Conservation (phyloP, 371 early-diverging fungal genomes). For the Mucor mucedo region DNA sequence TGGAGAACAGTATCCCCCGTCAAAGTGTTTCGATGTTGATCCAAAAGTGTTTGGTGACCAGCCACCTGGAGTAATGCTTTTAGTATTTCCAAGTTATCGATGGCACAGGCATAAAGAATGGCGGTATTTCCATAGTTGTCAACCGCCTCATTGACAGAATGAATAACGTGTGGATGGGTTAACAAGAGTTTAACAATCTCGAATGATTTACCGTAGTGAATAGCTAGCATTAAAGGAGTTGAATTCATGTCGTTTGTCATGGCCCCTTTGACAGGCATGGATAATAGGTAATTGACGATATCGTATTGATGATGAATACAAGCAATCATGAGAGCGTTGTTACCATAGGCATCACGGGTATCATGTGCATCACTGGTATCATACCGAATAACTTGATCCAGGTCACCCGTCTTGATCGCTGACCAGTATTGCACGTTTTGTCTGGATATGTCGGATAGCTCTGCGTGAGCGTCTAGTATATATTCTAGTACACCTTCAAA, state of each 20-base stretch:
- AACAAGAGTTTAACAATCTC: constrained; percentile 35
- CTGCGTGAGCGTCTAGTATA: constrained; percentile 39
- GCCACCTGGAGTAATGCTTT: not conserved
- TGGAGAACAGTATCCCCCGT: constrained; percentile 37
- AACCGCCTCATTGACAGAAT: constrained; percentile 26
- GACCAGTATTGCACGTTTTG: constrained; percentile 49
- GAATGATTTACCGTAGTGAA: constrained; percentile 27
- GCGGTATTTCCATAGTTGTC: constrained; percentile 54
- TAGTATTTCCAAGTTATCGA: constrained; percentile 5
- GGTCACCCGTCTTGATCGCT: constrained; percentile 18
- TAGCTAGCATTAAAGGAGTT: constrained; percentile 54
- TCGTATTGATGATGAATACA: constrained; percentile 41
- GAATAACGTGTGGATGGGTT: constrained; percentile 6
- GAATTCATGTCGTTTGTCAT: constrained; percentile 41
- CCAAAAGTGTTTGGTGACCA: constrained; percentile 1
- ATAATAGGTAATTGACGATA: constrained; percentile 37
- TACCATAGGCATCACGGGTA: constrained; percentile 48
- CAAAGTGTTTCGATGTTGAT: constrained; percentile 9
- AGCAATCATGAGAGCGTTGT: constrained; percentile 51
- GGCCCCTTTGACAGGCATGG: constrained; percentile 7
- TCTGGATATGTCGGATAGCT: constrained; percentile 39
- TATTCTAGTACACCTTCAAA: constrained; percentile 60
- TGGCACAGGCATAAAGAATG: constrained; percentile 29
- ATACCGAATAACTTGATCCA: constrained; percentile 2
- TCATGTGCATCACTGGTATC: constrained; percentile 17